Evolutionary conservation across 164 flowering plant species (phyloP).

Genomic region (Piper betle): DNA sequence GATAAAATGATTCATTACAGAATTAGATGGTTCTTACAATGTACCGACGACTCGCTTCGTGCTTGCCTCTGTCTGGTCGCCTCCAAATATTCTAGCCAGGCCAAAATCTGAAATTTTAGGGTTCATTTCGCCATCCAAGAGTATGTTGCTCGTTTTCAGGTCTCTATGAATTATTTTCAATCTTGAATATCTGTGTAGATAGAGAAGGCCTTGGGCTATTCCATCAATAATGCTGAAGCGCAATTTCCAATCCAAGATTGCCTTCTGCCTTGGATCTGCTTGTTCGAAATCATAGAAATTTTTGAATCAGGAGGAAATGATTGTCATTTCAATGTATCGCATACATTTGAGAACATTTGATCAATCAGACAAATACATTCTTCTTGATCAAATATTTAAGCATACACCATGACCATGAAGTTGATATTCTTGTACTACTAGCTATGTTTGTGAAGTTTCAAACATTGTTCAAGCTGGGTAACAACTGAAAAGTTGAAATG

Average conservation of each 20-base stretch:
- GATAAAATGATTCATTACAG: neutral
- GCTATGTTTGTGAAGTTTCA: no score
- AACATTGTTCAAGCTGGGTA: no score
- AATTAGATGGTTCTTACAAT: neutral
- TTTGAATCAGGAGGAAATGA: neutral
- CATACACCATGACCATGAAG: no score
- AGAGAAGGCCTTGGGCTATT: neutral
- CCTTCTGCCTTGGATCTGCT: neutral
- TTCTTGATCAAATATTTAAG: no score
- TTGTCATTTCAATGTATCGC: neutral
- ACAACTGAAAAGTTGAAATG: neutral
- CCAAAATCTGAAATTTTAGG: neutral
- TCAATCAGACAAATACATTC: no score
- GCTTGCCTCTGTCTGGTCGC: neutral
- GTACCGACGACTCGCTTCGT: neutral
- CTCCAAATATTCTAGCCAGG: neutral
- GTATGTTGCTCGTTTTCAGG: neutral
- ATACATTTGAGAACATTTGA: neutral
- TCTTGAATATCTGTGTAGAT: neutral
- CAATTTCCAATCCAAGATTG: neutral
- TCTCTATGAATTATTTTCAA: neutral
- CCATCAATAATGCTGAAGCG: neutral
- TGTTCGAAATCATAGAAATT: no score
- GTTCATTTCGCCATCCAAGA: neutral
- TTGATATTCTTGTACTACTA: no score